Evolutionary conservation across 441 rosid species (phyloP).

Genomic region (Erodium chrysanthum): DNA sequence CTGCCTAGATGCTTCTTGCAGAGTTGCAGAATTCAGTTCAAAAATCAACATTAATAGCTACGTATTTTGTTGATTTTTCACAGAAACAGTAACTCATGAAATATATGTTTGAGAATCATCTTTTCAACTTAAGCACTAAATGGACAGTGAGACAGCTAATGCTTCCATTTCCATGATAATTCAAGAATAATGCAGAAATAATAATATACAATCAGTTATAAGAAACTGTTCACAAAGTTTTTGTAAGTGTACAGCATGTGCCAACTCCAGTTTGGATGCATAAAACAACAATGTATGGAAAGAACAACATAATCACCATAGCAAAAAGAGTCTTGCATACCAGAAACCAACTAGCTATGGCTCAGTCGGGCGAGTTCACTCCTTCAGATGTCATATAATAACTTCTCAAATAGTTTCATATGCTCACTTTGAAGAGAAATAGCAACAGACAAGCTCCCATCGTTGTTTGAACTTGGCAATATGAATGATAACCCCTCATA

Average conservation of each 20-base stretch:
- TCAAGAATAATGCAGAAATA: neutral
- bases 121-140: neutral
- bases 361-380: neutral
- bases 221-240: slow-evolving; percentile 9
- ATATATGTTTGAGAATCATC: neutral
- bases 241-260: slow-evolving; percentile 1
- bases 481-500: slow-evolving; percentile 81
- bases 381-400: slow-evolving; percentile 45
- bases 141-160: neutral
- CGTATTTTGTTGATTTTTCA: too few relatives aligned
- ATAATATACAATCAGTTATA: slow-evolving; percentile 1
- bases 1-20: neutral
- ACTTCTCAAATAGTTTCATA: slow-evolving; percentile 77
- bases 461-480: slow-evolving; percentile 64
- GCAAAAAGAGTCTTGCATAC: slow-evolving; percentile 9
- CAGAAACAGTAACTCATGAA: neutral
- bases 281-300: neutral
- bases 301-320: neutral
- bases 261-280: slow-evolving; percentile 5
- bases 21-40: neutral
- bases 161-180: neutral
- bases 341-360: slow-evolving; percentile 18
- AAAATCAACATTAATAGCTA: neutral
- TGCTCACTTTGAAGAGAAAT: slow-evolving; percentile 69
- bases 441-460: slow-evolving; percentile 82